Evolutionary conservation across 805 yeast genomes (phyloP).

Genomic region (Kluyveromyces nonfermentans): DNA sequence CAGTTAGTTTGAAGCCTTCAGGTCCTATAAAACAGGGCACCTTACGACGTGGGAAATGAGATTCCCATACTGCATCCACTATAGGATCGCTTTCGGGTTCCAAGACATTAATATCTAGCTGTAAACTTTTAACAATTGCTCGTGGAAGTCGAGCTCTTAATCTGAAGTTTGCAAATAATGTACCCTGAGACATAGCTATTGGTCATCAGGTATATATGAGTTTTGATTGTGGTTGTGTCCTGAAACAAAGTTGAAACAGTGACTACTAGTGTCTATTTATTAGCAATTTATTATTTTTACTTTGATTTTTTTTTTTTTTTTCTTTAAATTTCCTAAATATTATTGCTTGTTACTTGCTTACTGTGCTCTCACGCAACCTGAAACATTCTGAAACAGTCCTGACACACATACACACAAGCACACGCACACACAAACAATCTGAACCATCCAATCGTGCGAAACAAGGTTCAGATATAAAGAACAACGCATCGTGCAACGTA

Average conservation of each 20-base stretch:
- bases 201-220: not conserved
- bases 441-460: too few species aligned
- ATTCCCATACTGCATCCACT: conserved; percentile 32
- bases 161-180: conserved; percentile 41
- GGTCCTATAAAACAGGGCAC: conserved; percentile 64
- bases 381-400: not conserved
- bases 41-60: conserved; percentile 54
- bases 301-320: too few species aligned
- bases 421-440: too few species aligned
- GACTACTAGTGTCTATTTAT: not conserved
- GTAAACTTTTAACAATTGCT: conserved; percentile 49
- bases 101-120: conserved; percentile 46
- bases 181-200: conserved; percentile 53
- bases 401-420: too few species aligned
- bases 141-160: conserved; percentile 35
- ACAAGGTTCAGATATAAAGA: too few species aligned
- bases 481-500: too few species aligned
- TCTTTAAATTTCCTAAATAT: not conserved
- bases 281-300: not conserved
- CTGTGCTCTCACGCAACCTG: too few species aligned
- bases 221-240: not conserved
- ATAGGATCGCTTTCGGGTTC: conserved; percentile 20
- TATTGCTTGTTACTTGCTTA: too few species aligned
- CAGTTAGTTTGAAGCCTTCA: conserved; percentile 63
- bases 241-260: not conserved